Percentiles rank a stretch among this genome's conserved stretches.
These are phyloP conservation scores for Apiospora koreana DNA, from an alignment of 2,329 filamentous ascomycete species.

Conservation along the genomic window DNA sequence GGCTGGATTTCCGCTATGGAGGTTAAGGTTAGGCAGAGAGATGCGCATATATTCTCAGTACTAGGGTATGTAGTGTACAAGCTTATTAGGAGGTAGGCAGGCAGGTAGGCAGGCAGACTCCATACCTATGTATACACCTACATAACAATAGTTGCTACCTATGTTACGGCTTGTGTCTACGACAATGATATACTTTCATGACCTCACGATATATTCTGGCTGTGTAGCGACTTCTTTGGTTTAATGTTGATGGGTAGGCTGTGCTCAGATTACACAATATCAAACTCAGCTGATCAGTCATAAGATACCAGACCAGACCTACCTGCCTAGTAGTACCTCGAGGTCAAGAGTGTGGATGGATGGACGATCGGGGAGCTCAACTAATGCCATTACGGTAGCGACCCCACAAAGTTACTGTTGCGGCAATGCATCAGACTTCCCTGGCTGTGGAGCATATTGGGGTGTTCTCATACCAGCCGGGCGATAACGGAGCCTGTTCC, in stretches of 20 bases:
- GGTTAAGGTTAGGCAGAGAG: neutral
- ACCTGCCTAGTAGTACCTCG: neutral
- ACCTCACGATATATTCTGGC: too few species aligned
- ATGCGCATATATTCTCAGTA: neutral
- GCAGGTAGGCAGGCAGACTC: neutral
- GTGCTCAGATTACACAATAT: neutral
- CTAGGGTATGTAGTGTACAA: too few species aligned
- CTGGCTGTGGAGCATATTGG: neutral
- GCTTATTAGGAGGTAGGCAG: neutral
- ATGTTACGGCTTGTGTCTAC: neutral
- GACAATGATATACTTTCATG: too few species aligned
- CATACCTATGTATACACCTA: too few species aligned
- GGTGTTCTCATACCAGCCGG: constrained; percentile 11
- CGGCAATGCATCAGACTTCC: constrained; percentile 7
- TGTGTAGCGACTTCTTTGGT: too few species aligned
- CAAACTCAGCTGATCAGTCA: neutral
- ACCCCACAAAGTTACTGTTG: constrained; percentile 8
- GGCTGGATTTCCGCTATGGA: neutral
- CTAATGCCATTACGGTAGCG: neutral
- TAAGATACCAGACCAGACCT: neutral
- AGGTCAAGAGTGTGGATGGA: neutral
- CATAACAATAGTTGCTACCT: too few species aligned
- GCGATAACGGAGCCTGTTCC: constrained; percentile 13
- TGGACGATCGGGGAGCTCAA: constrained; percentile 1
- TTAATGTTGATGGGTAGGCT: too few species aligned